These are phyloP conservation scores for Naganishia albida DNA, from an alignment of 1,284 basidiomycete species.

Conservation along the genomic window DNA sequence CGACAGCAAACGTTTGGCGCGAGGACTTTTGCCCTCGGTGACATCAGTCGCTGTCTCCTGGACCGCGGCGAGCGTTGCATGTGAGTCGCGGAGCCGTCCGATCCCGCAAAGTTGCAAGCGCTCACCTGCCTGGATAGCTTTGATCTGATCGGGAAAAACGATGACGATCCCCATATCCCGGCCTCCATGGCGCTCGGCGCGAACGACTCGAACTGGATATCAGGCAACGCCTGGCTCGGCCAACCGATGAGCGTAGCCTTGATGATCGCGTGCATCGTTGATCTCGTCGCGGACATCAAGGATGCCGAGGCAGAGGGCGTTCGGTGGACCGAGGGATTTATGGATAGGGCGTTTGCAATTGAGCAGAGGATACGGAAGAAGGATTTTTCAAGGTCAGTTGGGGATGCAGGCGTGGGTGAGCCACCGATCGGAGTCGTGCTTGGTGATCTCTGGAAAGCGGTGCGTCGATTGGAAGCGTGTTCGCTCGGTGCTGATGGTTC, in stretches of 20 bases:
- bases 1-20: conserved; percentile 27
- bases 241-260: conserved; percentile 12
- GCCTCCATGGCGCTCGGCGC: conserved; percentile 15
- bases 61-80: conserved; percentile 21
- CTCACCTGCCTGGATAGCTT: conserved; percentile 1
- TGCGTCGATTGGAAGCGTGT: neutral
- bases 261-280: conserved; percentile 10
- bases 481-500: neutral
- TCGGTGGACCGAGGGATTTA: conserved; percentile 2
- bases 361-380: conserved; percentile 21
- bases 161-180: conserved; percentile 19
- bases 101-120: neutral
- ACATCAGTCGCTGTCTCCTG: conserved; percentile 19
- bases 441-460: conserved; percentile 26
- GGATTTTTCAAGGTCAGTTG: conserved; percentile 13
- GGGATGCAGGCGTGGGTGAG: neutral
- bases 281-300: conserved; percentile 26
- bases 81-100: conserved; percentile 3
- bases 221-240: conserved; percentile 21
- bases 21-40: conserved; percentile 20
- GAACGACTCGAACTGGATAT: conserved; percentile 22
- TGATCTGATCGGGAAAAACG: conserved; percentile 19
- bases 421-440: conserved; percentile 13
- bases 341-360: conserved; percentile 21
- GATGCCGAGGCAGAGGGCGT: conserved; percentile 11